Base-by-base conservation (phyloP, 345 rosid species). In the Kernera saxatilis region DNA sequence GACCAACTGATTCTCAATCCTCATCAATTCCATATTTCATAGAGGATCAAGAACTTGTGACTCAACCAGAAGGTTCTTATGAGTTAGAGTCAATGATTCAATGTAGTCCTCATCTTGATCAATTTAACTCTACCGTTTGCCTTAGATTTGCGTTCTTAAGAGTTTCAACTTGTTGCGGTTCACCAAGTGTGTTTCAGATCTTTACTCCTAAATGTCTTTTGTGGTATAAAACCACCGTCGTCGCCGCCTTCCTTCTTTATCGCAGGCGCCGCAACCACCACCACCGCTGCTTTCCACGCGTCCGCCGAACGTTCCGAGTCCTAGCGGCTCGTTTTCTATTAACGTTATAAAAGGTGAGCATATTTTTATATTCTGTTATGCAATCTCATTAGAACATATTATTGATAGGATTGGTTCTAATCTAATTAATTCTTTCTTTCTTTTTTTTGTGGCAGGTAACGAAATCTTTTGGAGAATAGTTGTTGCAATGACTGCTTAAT, bases 191-290 rank as follows among this genome's bases (percentile, higher is more conserved):
- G 5, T 23, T 61, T 37, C 60, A 39, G 3, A 67, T 67, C 4
- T 67, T 51, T 36, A 23, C 27, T 15, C 71, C 72, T 53, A 68
- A 54, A 68, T 54, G 72, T 54, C 43, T 68, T 12, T 30, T 68
- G 19, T 27, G 72, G 22, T 68, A 53, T 27, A 22, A 3, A 5
- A 68, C 72, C 52, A 17, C 8, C 55, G 1, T 8, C n/a, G 11
- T 0, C 50, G 15, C 46, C 46, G 13, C n/a, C n/a, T n/a, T n/a
- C n/a, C n/a, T n/a, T n/a, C n/a, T n/a, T n/a, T n/a, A 8, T 27
- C 19, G 19, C 3, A 14, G 11, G 7, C 17, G 1, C n/a, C 64
- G 12, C 65, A n/a, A n/a, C n/a, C n/a, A n/a, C n/a, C n/a, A n/a
- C n/a, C n/a, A n/a, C n/a, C n/a, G n/a, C n/a, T n/a, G n/a, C n/a